These are phyloP conservation scores for Thermothelomyces thermophilus DNA, from an alignment of 2,329 filamentous ascomycete genomes.

Conservation along the genomic window DNA sequence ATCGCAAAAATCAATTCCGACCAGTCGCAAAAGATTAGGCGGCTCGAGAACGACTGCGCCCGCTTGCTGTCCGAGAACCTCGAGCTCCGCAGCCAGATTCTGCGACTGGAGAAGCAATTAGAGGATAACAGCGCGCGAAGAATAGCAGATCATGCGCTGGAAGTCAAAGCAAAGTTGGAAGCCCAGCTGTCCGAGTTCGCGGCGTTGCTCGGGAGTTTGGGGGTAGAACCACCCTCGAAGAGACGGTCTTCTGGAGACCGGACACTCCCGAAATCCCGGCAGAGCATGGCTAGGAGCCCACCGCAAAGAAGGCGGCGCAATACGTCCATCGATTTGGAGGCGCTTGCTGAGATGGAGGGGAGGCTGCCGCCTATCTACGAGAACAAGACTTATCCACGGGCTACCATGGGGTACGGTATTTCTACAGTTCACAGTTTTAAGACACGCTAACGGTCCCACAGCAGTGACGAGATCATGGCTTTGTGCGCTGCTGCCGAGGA, in stretches of 20 bases:
- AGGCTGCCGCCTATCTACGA: constrained; percentile 63
- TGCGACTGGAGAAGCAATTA: constrained; percentile 62
- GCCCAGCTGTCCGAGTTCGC: constrained; percentile 66
- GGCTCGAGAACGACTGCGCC: constrained; percentile 67
- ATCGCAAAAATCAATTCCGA: constrained; percentile 72
- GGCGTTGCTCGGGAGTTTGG: constrained; percentile 59
- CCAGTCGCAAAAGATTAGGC: constrained; percentile 70
- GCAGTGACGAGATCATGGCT: constrained; percentile 57
- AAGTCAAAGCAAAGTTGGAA: constrained; percentile 65
- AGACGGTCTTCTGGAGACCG: constrained; percentile 37
- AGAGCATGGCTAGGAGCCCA: constrained; percentile 37
- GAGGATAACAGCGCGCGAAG: constrained; percentile 53
- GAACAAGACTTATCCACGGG: constrained; percentile 59
- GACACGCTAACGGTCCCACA: constrained; percentile 32
- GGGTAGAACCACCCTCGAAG: constrained; percentile 51
- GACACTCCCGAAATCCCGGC: constrained; percentile 32
- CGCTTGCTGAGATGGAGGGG: constrained; percentile 44
- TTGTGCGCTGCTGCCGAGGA: constrained; percentile 43
- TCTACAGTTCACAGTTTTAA: neutral
- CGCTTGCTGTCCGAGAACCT: constrained; percentile 75
- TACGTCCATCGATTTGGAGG: constrained; percentile 48
- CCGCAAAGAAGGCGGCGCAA: constrained; percentile 49
- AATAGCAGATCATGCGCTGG: constrained; percentile 58
- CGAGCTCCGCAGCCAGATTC: constrained; percentile 60
- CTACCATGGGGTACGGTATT: constrained; percentile 59